Percentiles rank a stretch among this genome's conserved stretches.
Evolutionary conservation across 352 stramenopile genomes (phyloP).

Genomic region (Phytophthora chlamydospora): DNA sequence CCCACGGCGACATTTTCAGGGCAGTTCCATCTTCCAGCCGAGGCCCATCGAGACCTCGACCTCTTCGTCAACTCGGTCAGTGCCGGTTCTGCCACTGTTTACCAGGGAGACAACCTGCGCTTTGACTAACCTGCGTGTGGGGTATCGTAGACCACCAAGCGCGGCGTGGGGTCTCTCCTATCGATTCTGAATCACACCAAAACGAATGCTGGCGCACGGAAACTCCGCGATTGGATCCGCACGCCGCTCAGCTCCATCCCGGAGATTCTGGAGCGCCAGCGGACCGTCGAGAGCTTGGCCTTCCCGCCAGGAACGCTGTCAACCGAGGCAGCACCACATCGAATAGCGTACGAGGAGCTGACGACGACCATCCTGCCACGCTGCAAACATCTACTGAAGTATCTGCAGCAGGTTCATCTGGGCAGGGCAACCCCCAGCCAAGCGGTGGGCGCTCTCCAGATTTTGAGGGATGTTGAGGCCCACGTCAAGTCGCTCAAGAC

Average conservation of each 20-base stretch:
- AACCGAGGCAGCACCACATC: conserved; percentile 23
- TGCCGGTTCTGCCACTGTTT: neutral
- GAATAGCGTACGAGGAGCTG: conserved; percentile 44
- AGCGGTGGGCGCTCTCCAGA: conserved; percentile 21
- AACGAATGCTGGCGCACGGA: conserved; percentile 35
- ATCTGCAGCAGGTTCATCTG: conserved; percentile 36
- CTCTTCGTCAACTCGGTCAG: conserved; percentile 50
- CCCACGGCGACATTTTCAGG: conserved; percentile 1
- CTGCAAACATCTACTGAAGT: conserved; percentile 30
- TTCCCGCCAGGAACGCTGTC: conserved; percentile 20
- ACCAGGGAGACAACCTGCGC: too few species aligned
- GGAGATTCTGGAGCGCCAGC: conserved; percentile 36
- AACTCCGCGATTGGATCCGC: conserved; percentile 41
- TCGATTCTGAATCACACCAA: conserved; percentile 46
- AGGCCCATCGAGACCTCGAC: conserved; percentile 43
- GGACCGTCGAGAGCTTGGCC: conserved; percentile 27
- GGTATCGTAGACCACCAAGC: conserved; percentile 31
- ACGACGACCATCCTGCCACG: conserved; percentile 26
- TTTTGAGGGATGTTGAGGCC: conserved; percentile 29
- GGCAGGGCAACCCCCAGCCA: conserved; percentile 31
- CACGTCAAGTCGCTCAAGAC: conserved; percentile 13
- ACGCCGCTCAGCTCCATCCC: conserved; percentile 23
- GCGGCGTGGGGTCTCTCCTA: conserved; percentile 33
- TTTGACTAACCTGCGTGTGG: neutral
- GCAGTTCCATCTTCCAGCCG: conserved; percentile 28